A percentile compares a stretch with the other conserved stretches of the same genome.
phyloP scores from a whole-genome alignment of 2,329 filamentous ascomycete genomes.

The Exophiala sp. region DNA sequence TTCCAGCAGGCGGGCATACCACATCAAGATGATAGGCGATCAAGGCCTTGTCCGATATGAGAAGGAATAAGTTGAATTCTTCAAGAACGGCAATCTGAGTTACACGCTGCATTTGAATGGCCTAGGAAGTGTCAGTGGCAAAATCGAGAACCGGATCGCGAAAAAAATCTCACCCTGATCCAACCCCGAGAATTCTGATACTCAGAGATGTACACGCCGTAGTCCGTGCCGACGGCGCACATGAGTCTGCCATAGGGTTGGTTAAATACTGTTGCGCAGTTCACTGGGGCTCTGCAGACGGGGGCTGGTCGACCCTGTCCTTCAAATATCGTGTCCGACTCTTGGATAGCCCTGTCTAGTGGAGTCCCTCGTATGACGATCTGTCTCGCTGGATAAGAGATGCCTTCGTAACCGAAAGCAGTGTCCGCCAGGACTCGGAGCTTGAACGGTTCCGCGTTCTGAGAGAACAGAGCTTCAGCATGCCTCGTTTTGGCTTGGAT shows the following conservation, averaged over 20 bases:
- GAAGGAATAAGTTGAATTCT: conserved; percentile 87
- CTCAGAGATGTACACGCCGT: conserved; percentile 86
- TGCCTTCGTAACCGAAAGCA: conserved; percentile 75
- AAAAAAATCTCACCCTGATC: conserved; percentile 65
- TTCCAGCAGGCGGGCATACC: conserved; percentile 57
- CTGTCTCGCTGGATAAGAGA: conserved; percentile 44
- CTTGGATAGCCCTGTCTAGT: conserved; percentile 82
- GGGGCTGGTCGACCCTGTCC: conserved; percentile 65
- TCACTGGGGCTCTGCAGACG: conserved; percentile 80
- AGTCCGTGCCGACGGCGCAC: conserved; percentile 92
- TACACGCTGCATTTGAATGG: conserved; percentile 71
- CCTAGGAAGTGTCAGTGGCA: conserved; percentile 50
- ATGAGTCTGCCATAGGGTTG: conserved; percentile 76
- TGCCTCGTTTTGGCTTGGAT: conserved; percentile 92
- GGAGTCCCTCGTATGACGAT: conserved; percentile 88
- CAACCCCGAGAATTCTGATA: conserved; percentile 86
- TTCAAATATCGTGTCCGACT: conserved; percentile 73
- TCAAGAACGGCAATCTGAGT: conserved; percentile 94
- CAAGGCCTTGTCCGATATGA: conserved; percentile 86
- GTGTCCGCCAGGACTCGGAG: conserved; percentile 88
- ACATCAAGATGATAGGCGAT: conserved; percentile 93
- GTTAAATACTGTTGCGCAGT: conserved; percentile 88
- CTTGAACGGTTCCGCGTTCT: conserved; percentile 94
- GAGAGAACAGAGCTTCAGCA: conserved; percentile 79
- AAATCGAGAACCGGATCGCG: conserved; percentile 16